A percentile compares a stretch with the other conserved stretches of the same genome.
Conservation (phyloP, 495 filamentous ascomycete genomes). For the Penicillium verhagenii region DNA sequence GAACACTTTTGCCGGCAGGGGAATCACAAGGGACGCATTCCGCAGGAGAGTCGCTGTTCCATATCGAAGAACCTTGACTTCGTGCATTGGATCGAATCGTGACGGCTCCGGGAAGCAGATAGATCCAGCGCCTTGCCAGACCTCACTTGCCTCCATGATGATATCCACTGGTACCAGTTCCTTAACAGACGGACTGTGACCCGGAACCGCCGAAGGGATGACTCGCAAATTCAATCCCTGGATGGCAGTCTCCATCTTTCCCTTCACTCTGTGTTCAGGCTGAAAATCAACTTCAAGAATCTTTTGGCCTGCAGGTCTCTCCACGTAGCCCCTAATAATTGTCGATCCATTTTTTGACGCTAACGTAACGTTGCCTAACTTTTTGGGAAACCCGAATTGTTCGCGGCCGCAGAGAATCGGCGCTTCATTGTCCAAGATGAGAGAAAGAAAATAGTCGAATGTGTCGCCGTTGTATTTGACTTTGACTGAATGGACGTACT, state of each 20-base stretch:
- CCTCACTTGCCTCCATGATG: neutral
- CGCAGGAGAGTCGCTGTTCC: neutral
- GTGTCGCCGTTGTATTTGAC: slow-evolving; percentile 4
- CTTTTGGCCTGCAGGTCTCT: neutral
- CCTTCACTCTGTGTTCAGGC: neutral
- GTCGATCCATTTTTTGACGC: neutral
- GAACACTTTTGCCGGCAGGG: neutral
- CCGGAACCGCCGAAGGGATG: neutral
- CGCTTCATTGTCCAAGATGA: slow-evolving; percentile 1
- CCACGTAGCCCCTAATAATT: neutral
- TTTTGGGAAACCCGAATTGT: slow-evolving; percentile 2
- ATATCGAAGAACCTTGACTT: slow-evolving; percentile 2
- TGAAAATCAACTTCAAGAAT: slow-evolving; percentile 3
- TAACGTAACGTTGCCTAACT: neutral
- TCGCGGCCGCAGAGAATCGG: slow-evolving; percentile 1
- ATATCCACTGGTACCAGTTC: neutral
- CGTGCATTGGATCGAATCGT: slow-evolving; percentile 3
- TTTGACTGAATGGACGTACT: slow-evolving; percentile 1
- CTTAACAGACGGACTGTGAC: neutral
- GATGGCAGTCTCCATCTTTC: neutral
- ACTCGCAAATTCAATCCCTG: slow-evolving; percentile 1
- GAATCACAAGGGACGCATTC: slow-evolving; percentile 2
- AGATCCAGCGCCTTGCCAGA: slow-evolving; percentile 3
- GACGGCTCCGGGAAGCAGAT: slow-evolving; percentile 2
- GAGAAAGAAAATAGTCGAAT: slow-evolving; percentile 3